phyloP scores from a whole-genome alignment of 2,329 filamentous ascomycete species.

The Alternaria dauci region DNA sequence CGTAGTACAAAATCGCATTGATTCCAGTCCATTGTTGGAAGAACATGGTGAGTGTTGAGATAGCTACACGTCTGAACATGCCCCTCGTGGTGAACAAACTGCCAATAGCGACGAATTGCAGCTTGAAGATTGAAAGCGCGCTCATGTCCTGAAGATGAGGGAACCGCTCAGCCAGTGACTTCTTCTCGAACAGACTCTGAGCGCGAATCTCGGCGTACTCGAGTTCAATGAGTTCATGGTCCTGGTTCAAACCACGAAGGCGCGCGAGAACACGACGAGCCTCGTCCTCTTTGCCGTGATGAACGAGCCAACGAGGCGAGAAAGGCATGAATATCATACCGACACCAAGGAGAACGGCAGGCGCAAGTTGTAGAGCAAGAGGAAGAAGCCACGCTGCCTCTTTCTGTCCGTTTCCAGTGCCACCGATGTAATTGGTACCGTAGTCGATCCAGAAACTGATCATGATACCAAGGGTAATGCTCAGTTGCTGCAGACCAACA shows the following conservation, averaged over 20 bases:
- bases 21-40: conserved; percentile 57
- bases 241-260: conserved; percentile 68
- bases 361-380: conserved; percentile 73
- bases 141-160: conserved; percentile 69
- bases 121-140: conserved; percentile 61
- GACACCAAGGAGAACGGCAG: conserved; percentile 69
- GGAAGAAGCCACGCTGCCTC: conserved; percentile 78
- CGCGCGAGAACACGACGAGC: conserved; percentile 68
- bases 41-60: conserved; percentile 63
- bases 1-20: conserved; percentile 59
- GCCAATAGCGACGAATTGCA: conserved; percentile 71
- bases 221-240: conserved; percentile 73
- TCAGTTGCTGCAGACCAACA: conserved; percentile 69
- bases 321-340: conserved; percentile 84
- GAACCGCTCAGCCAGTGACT: conserved; percentile 71
- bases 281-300: conserved; percentile 73
- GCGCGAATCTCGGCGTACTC: conserved; percentile 85
- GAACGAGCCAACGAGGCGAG: conserved; percentile 76
- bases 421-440: conserved; percentile 57
- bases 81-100: conserved; percentile 70
- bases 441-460: conserved; percentile 60
- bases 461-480: conserved; percentile 70
- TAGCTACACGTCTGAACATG: conserved; percentile 71
- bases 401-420: conserved; percentile 66
- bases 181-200: conserved; percentile 78